These are phyloP conservation scores for Neurospora sp. DNA, from an alignment of 495 filamentous ascomycete species.

Conservation along the genomic window DNA sequence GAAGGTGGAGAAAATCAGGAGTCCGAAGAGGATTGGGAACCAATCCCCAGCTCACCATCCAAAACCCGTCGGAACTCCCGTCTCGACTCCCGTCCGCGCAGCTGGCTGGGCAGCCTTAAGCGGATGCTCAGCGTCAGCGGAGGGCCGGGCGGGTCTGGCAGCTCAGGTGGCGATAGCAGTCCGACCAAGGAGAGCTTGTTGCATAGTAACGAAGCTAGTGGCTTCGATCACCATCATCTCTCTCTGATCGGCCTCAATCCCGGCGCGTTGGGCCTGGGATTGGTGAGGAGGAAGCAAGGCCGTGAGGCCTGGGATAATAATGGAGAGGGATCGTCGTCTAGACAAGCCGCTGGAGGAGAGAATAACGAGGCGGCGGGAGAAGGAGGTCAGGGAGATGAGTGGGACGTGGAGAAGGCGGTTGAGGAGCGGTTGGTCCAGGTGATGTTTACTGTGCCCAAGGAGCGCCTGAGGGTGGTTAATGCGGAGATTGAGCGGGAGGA, in stretches of 20 bases:
- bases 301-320: constrained; percentile 29
- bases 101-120: constrained; percentile 40
- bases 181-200: constrained; percentile 17
- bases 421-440: constrained; percentile 77
- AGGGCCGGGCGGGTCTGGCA: constrained; percentile 3
- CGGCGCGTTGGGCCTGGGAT: neutral
- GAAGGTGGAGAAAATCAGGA: neutral
- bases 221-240: neutral
- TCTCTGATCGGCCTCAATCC: neutral
- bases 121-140: constrained; percentile 31
- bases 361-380: neutral
- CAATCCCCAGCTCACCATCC: neutral
- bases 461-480: constrained; percentile 81
- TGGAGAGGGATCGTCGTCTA: neutral
- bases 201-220: constrained; percentile 6
- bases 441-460: constrained; percentile 86
- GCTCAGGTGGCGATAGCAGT: constrained; percentile 9
- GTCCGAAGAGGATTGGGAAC: neutral
- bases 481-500: constrained; percentile 40
- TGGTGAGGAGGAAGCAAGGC: constrained; percentile 33
- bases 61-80: neutral
- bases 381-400: constrained; percentile 45
- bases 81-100: constrained; percentile 12
- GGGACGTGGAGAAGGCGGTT: constrained; percentile 81
- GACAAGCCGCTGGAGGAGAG: neutral